Base-by-base conservation (phyloP, 805 yeast species). In the Saturnispora gosingensis region DNA sequence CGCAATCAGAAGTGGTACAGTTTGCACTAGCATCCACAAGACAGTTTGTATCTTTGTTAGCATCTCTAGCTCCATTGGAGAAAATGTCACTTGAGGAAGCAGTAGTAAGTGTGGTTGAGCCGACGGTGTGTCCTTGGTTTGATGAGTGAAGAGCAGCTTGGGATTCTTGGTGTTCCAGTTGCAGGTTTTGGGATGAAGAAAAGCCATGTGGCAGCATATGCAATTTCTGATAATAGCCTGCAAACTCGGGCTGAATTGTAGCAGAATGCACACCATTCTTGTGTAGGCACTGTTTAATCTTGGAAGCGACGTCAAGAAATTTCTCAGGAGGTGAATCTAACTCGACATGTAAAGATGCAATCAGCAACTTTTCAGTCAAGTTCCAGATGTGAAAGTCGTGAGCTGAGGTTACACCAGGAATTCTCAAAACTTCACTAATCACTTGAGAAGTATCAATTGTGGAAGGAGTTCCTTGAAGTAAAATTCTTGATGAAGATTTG, bases 351-450 rank as follows among this genome's bases (percentile, higher is more conserved):
- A 93, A 74, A 1, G 96, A 84, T 1, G 97, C 97, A 63, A 91
- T 87, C 58, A 82, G 76, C 51, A 86, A 77, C 54, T 82, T 84
- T 69, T 91, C 99, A 47, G 90, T 87, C 59, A 91, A 76, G 65
- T 89, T 91, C 99, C 99, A 91, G 53, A 91, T 83, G 67, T 91
- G 99, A 74, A 91, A 83, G 68, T 91, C 99, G 67, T 91, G 99
- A 32, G 93, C 83, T 2, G 95, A 85, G 52, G 78, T 75, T 48
- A 91, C 91, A 25, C 90, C 86, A 1, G 80, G 77, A 18, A 93
- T 73, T 16, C 77, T 69, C 36, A 80, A 67, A 44, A 91, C 83
- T 54, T 86, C 87, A 47, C 74, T 71, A 53, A 82, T 78, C 43
- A 93, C 87, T 30, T 76, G 76, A 55, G 85, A 84, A 18, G 95